A percentile compares a stretch with the other conserved stretches of the same genome.
These are phyloP conservation scores for Cladosporium sp. DNA, from an alignment of 2,329 filamentous ascomycete genomes.

Conservation along the genomic window DNA sequence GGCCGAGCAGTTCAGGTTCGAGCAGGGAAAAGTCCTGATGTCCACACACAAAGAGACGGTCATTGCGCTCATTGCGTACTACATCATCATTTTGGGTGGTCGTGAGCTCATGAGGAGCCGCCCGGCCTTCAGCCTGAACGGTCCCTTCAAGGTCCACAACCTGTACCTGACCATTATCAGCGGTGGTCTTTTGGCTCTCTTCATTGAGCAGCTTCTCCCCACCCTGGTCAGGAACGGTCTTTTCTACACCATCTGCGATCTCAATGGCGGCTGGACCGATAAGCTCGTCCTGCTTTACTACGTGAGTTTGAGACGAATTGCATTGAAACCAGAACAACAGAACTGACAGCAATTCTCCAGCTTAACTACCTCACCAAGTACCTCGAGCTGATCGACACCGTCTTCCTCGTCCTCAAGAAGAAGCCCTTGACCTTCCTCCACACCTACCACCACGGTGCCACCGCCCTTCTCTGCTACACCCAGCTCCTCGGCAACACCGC, in stretches of 20 bases:
- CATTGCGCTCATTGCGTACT: constrained; percentile 83
- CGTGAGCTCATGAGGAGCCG: constrained; percentile 89
- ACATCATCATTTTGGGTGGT: constrained; percentile 89
- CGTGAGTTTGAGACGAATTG: constrained; percentile 58
- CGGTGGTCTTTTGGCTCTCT: constrained; percentile 76
- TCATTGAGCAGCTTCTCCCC: constrained; percentile 86
- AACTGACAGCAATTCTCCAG: constrained; percentile 52
- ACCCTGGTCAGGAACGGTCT: constrained; percentile 78
- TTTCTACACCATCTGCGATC: constrained; percentile 84
- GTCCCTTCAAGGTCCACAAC: constrained; percentile 94
- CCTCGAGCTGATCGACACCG: constrained; percentile 89
- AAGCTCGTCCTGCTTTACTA: constrained; percentile 95
- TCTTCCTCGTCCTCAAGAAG: constrained; percentile 99
- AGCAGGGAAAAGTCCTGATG: constrained; percentile 79
- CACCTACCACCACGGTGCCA: constrained; percentile 98
- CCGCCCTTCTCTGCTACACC: constrained; percentile 57
- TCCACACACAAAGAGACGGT: constrained; percentile 84
- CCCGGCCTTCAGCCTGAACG: constrained; percentile 81
- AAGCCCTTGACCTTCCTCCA: constrained; percentile 99
- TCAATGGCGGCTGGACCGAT: constrained; percentile 87
- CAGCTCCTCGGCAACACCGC: constrained; percentile 72
- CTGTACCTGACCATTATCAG: constrained; percentile 88
- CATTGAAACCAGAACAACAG: too few relatives aligned
- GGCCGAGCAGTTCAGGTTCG: constrained; percentile 82
- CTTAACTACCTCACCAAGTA: constrained; percentile 99